phyloP scores from a whole-genome alignment of 2,329 filamentous ascomycete species.

The Diaporthe citriasiana region DNA sequence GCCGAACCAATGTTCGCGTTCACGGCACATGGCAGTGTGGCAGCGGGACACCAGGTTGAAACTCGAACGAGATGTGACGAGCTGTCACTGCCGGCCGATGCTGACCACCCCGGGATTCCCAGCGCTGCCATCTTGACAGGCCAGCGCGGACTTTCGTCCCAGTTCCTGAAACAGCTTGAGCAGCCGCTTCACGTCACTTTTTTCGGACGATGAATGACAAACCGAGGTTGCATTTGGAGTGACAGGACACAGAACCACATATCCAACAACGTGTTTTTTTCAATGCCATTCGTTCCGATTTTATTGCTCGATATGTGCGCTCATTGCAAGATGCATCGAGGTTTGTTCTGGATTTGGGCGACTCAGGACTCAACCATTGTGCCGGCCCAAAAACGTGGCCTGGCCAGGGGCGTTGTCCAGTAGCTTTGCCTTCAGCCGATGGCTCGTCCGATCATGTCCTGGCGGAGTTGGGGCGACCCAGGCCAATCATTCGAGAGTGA shows the following conservation, averaged over 20 bases:
- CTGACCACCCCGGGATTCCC: not conserved
- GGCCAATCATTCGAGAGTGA: constrained; percentile 63
- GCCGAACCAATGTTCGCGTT: not conserved
- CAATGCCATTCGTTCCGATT: not conserved
- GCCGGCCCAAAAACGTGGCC: constrained; percentile 1
- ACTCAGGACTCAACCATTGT: not conserved
- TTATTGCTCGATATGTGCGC: not conserved
- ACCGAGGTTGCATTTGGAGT: not conserved
- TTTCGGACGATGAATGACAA: not conserved
- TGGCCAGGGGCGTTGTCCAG: not conserved
- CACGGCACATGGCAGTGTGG: constrained; percentile 24
- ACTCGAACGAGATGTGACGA: constrained; percentile 1
- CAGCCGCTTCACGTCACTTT: constrained; percentile 20
- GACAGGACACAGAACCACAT: not conserved
- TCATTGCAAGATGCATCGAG: not conserved
- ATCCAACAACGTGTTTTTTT: not conserved
- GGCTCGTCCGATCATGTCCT: constrained; percentile 66
- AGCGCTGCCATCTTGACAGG: constrained; percentile 18
- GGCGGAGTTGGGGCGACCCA: constrained; percentile 54
- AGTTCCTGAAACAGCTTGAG: constrained; percentile 39
- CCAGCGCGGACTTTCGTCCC: constrained; percentile 22
- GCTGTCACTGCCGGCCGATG: constrained; percentile 30
- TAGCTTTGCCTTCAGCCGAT: constrained; percentile 60
- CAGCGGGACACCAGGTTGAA: not conserved
- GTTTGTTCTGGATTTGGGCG: not conserved